phyloP scores from a whole-genome alignment of 1,284 basidiomycete species.

The Cystobasidium pallidum region DNA sequence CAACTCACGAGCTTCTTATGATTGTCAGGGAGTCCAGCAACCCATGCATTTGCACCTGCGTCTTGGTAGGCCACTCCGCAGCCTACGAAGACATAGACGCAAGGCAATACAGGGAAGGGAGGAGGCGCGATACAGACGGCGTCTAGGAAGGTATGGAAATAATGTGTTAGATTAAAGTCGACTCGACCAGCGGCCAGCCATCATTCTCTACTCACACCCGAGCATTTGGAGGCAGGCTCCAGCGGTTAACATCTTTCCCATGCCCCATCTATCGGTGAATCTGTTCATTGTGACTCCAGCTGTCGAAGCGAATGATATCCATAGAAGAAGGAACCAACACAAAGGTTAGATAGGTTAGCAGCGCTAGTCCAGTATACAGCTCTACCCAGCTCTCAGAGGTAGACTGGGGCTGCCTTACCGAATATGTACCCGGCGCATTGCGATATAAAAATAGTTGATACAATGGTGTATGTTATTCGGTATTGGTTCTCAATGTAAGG shows the following conservation, averaged over 20 bases:
- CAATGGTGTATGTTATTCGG: slow-evolving; percentile 19
- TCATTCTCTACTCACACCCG: neutral
- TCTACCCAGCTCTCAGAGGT: no score
- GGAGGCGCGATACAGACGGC: slow-evolving; percentile 37
- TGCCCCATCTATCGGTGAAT: slow-evolving; percentile 28
- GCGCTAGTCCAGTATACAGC: no score
- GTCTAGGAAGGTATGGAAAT: neutral
- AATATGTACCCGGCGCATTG: slow-evolving; percentile 31
- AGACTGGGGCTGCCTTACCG: neutral
- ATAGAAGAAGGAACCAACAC: no score
- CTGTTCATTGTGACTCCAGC: slow-evolving; percentile 25
- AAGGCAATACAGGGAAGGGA: slow-evolving; percentile 27
- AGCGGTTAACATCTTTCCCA: slow-evolving; percentile 21
- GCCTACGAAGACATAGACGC: slow-evolving; percentile 18
- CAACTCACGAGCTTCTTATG: slow-evolving; percentile 20
- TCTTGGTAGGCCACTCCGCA: slow-evolving; percentile 31
- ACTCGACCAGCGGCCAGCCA: no score
- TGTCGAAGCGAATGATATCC: neutral
- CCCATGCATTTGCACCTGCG: slow-evolving; percentile 34
- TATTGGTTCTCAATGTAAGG: slow-evolving; percentile 40
- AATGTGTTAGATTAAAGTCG: no score
- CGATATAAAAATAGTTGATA: slow-evolving; percentile 28
- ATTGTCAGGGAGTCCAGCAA: slow-evolving; percentile 21
- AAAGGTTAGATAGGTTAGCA: no score
- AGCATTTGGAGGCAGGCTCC: slow-evolving; percentile 25